Conservation (phyloP, 2,329 filamentous ascomycete genomes). For the Oidium heveae region DNA sequence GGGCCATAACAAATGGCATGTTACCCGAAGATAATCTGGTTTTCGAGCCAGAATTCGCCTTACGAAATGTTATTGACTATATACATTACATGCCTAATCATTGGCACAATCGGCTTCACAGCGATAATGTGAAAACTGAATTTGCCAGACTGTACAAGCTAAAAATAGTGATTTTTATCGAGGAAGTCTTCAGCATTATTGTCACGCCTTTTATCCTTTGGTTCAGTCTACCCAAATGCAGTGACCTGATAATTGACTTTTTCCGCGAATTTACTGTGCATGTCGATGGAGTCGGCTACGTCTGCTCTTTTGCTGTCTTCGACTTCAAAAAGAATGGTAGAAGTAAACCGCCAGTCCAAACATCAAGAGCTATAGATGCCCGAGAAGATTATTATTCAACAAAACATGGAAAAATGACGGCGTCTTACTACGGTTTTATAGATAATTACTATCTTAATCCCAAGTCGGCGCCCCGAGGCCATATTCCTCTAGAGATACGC, state of each 20-base stretch:
- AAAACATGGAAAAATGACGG: constrained; percentile 96
- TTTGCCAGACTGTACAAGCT: constrained; percentile 81
- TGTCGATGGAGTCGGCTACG: constrained; percentile 83
- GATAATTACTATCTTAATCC: constrained; percentile 70
- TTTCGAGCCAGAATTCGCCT: constrained; percentile 74
- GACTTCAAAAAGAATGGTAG: constrained; percentile 70
- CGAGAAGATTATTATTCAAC: constrained; percentile 84
- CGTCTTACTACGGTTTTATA: constrained; percentile 82
- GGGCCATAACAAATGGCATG: constrained; percentile 58
- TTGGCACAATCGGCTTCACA: constrained; percentile 78
- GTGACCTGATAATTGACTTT: constrained; percentile 86
- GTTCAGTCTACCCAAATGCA: constrained; percentile 64
- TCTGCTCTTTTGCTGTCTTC: constrained; percentile 93
- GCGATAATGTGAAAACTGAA: constrained; percentile 73
- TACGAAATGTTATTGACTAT: constrained; percentile 73
- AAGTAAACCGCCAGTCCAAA: constrained; percentile 19
- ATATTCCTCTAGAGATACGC: constrained; percentile 27
- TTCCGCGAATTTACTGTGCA: constrained; percentile 95
- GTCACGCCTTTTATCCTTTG: constrained; percentile 77
- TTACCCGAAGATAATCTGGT: constrained; percentile 73
- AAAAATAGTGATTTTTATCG: constrained; percentile 73
- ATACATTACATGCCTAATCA: constrained; percentile 78
- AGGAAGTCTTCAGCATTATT: constrained; percentile 79
- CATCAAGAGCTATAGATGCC: constrained; percentile 23
- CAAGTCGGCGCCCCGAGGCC: constrained; percentile 36